Evolutionary conservation across 129 eudicot species (phyloP).

Genomic region (Heracleum sosnowskyi): DNA sequence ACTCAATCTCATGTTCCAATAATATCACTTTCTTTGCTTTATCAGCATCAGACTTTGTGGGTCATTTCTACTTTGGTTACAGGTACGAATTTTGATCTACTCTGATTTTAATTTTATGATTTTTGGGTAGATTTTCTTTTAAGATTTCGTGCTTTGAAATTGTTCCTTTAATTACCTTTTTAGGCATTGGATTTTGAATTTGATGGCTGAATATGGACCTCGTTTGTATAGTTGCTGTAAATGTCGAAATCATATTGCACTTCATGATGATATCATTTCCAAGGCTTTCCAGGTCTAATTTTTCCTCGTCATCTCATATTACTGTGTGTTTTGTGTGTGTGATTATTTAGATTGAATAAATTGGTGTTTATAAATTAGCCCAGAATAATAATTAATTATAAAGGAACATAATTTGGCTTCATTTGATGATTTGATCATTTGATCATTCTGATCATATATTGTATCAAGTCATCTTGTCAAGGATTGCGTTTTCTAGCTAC

Average conservation of each 20-base stretch:
- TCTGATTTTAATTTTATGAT: not conserved
- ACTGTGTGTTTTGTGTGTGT: not conserved
- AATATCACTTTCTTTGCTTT: constrained; percentile 1
- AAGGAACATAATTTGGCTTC: not conserved
- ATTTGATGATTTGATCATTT: too few species aligned
- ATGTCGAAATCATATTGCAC: constrained; percentile 73
- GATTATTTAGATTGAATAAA: not conserved
- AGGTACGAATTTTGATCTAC: not conserved
- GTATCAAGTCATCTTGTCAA: not conserved
- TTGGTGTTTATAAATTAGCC: not conserved
- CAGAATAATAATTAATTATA: not conserved
- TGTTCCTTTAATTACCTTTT: not conserved
- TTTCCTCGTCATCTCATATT: not conserved
- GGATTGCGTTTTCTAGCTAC: not conserved
- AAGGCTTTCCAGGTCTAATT: constrained; percentile 61
- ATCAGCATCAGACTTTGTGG: constrained; percentile 6
- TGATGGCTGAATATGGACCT: constrained; percentile 72
- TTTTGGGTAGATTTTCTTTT: not conserved
- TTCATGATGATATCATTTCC: constrained; percentile 70
- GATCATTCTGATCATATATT: not conserved
- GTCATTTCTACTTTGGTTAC: not conserved
- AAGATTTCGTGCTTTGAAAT: not conserved
- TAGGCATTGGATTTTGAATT: not conserved
- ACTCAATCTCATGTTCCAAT: constrained; percentile 10
- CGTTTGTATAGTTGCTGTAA: constrained; percentile 68